Conservation (phyloP, 2,329 filamentous ascomycete genomes). For the Neocatenulostroma microsporum region DNA sequence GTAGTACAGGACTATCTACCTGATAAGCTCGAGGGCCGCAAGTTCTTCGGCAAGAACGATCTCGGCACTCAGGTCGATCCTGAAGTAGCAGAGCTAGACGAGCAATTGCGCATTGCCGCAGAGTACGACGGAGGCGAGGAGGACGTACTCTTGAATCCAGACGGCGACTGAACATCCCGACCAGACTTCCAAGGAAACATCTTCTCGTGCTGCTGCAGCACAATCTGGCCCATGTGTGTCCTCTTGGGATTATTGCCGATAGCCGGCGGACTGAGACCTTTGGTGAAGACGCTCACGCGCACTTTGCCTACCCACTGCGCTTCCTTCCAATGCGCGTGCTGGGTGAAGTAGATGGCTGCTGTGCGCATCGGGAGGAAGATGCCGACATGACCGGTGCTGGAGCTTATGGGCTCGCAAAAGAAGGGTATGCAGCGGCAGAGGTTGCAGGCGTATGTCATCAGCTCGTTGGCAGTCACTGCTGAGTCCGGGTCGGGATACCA, state of each 20-base stretch:
- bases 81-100: conserved; percentile 20
- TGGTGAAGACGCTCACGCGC: conserved; percentile 18
- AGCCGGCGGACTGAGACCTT: conserved; percentile 21
- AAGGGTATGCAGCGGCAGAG: conserved; percentile 23
- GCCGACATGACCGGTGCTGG: conserved; percentile 22
- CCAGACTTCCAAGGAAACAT: background rate
- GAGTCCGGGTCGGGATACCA: conserved; percentile 16
- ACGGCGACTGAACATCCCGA: conserved; percentile 23
- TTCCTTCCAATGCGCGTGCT: conserved; percentile 20
- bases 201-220: conserved; percentile 4
- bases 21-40: conserved; percentile 59
- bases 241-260: conserved; percentile 6
- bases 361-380: conserved; percentile 26
- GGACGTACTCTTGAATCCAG: conserved; percentile 21
- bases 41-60: conserved; percentile 72
- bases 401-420: conserved; percentile 23
- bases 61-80: conserved; percentile 71
- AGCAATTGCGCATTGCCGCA: conserved; percentile 14
- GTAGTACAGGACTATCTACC: conserved; percentile 91
- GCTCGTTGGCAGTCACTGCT: conserved; percentile 18
- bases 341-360: conserved; percentile 22
- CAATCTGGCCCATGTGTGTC: background rate
- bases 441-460: conserved; percentile 20
- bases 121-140: conserved; percentile 15
- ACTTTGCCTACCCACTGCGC: conserved; percentile 21